A percentile compares a stretch with the other conserved stretches of the same genome.
These are phyloP conservation scores for Solanum pinnatisectum DNA, from an alignment of 257 asterid genomes.

Conservation along the genomic window DNA sequence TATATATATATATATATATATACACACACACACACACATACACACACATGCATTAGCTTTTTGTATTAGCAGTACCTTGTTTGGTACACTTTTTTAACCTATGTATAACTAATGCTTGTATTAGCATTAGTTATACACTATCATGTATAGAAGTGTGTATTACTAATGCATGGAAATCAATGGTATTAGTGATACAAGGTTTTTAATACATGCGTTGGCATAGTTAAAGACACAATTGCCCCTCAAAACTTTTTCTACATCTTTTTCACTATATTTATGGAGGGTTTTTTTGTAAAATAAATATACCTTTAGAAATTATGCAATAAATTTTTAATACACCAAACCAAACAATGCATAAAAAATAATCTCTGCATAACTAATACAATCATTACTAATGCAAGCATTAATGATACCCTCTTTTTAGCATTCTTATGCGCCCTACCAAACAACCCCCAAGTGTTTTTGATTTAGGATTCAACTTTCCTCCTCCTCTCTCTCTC, in stretches of 20 bases:
- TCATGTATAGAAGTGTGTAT: not conserved
- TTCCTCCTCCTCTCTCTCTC: not conserved
- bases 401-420: not conserved
- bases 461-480: not conserved
- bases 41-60: not conserved
- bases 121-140: not conserved
- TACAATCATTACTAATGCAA: not conserved
- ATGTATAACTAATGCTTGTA: not conserved
- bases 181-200: not conserved
- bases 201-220: not conserved
- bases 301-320: not conserved
- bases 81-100: not conserved
- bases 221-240: not conserved
- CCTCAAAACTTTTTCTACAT: not conserved
- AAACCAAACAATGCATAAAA: not conserved
- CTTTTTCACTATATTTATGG: too few relatives aligned
- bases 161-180: not conserved
- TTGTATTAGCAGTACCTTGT: not conserved
- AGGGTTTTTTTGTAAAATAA: not conserved
- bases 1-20: not conserved
- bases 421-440: not conserved
- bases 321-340: not conserved
- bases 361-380: not conserved
- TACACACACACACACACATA: not conserved
- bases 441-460: not conserved